Evolutionary conservation across 2,329 filamentous ascomycete species (phyloP).

Genomic region (Aspergillus intermedius): DNA sequence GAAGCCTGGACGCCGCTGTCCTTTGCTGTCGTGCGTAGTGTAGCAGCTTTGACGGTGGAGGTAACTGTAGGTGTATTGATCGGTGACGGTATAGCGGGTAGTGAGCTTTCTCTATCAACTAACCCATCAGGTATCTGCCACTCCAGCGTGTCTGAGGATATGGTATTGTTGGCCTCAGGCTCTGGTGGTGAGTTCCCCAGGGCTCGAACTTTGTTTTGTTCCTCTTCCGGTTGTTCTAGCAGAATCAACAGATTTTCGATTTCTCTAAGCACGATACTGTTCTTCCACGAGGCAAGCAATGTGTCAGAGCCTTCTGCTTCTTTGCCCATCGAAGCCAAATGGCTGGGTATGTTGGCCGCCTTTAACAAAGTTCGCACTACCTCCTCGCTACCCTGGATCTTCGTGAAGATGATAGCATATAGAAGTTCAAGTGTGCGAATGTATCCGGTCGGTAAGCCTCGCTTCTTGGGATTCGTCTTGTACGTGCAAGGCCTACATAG

Average conservation of each 20-base stretch:
- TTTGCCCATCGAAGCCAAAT: constrained; percentile 32
- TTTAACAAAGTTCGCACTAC: constrained; percentile 51
- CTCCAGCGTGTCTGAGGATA: constrained; percentile 26
- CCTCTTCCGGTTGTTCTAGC: constrained; percentile 33
- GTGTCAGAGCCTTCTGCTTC: constrained; percentile 47
- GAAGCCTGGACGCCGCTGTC: constrained; percentile 24
- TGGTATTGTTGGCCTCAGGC: constrained; percentile 23
- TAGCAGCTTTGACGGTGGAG: constrained; percentile 7
- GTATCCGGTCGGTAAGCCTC: constrained; percentile 74
- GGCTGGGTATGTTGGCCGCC: constrained; percentile 34
- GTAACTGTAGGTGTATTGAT: constrained; percentile 15
- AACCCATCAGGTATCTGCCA: constrained; percentile 28
- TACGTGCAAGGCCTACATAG: constrained; percentile 64
- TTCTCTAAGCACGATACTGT: constrained; percentile 55
- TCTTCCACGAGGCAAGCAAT: constrained; percentile 57
- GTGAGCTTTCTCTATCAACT: constrained; percentile 13
- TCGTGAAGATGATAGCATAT: constrained; percentile 60
- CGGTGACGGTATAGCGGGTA: constrained; percentile 18
- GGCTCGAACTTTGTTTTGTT: constrained; percentile 23
- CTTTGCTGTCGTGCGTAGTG: constrained; percentile 10
- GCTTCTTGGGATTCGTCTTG: constrained; percentile 65
- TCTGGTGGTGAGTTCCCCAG: constrained; percentile 23
- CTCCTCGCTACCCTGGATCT: constrained; percentile 54
- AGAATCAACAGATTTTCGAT: constrained; percentile 56
- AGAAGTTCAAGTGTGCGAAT: constrained; percentile 66